Evolutionary conservation across 2,329 filamentous ascomycete species (phyloP).

Genomic region (Claviceps purpurea): DNA sequence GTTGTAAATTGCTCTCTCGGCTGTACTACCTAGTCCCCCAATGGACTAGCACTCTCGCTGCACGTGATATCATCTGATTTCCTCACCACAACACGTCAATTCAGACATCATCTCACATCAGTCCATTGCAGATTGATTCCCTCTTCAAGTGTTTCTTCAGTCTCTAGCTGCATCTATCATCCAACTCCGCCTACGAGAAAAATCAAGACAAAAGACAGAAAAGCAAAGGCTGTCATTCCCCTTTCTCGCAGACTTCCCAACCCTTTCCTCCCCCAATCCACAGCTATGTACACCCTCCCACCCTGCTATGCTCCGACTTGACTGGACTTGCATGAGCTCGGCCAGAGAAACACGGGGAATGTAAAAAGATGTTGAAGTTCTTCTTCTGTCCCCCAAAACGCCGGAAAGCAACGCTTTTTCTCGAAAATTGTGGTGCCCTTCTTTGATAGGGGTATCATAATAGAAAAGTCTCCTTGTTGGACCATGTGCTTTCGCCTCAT

Average conservation of each 20-base stretch:
- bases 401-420: conserved; percentile 21
- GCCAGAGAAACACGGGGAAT: conserved; percentile 27
- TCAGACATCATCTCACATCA: no score
- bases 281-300: not conserved
- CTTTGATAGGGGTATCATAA: conserved; percentile 24
- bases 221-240: not conserved
- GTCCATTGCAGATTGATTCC: not conserved
- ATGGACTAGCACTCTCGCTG: no score
- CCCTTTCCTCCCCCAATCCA: not conserved
- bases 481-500: conserved; percentile 18
- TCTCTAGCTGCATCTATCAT: conserved; percentile 6
- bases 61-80: no score
- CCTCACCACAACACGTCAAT: no score
- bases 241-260: not conserved
- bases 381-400: conserved; percentile 30
- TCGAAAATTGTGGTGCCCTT: conserved; percentile 18
- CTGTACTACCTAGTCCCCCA: no score
- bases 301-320: conserved; percentile 8
- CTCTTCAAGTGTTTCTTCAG: conserved; percentile 4
- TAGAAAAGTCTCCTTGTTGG: conserved; percentile 24
- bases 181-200: not conserved
- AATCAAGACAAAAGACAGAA: not conserved
- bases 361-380: conserved; percentile 35
- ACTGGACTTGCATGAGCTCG: conserved; percentile 23
- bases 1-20: no score